Evolutionary conservation across 129 eudicot species (phyloP), one percentile per base, ranked within the genome.

Genomic region (Oenanthe sinensis): DNA sequence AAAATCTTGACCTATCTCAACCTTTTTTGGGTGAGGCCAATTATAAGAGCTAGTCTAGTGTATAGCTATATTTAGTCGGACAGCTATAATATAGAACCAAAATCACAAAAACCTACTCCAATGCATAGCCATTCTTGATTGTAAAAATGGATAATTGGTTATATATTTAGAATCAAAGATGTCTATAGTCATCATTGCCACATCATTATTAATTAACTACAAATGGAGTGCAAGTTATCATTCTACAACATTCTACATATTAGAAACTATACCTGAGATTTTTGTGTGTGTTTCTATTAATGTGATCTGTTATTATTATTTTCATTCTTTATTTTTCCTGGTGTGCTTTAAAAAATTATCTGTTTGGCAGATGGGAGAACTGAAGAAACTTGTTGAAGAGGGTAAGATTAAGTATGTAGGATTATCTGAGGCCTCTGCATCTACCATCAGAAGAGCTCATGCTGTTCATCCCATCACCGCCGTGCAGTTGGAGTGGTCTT

Each of bases 391-490:
- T 62, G 96, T 91, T 16, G 42, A 33, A 67, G 72, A 67, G 72
- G 72, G 72, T 30, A 67, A 67, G 42, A 67, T 67, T 30, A 67
- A 91, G 81, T 91, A 88, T 75, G 79, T 91, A 6, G 96, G 96
- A 65, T 79, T 91, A 44, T 91, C 96, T 49, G 96, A 91, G 85
- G 96, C 72, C 72, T 67, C 72, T 10, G 68, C 68, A 60, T 60
- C 68, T 60, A 33, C 72, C 42, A 67, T 67, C 93, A 85, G 96
- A 84, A 88, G 96, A 45, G 96, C 96, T 17, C 93, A 88, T 79
- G 91, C 91, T 43, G 88, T 91, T 79, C 96, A 91, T 84, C 96
- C 96, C 13, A 80, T 91, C 49, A 87, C 96, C 3, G 91, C 96
- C 0, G 88, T 91, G 10, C 93, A 91, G 70, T 49, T 85, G 75